Conservation (phyloP, 352 stramenopile genomes). For the Globisporangium middletonii region DNA sequence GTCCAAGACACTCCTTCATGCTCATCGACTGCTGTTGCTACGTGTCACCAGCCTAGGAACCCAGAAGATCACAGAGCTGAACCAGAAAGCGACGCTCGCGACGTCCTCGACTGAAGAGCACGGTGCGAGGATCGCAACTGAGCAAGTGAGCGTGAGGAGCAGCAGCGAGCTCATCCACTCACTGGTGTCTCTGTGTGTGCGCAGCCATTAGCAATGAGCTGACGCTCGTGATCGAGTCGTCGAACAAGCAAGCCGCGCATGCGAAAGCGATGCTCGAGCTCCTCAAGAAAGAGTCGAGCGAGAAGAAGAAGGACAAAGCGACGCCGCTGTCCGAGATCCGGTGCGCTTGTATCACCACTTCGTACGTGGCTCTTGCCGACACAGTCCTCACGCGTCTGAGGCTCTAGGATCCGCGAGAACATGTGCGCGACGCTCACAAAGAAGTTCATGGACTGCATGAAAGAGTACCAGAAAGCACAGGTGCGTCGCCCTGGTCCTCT, state of each 20-base stretch:
- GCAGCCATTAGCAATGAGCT: conserved; percentile 89
- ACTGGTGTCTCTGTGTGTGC: background rate
- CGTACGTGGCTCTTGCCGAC: too few relatives aligned
- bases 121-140: conserved; percentile 15
- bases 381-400: background rate
- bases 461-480: conserved; percentile 94
- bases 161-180: background rate
- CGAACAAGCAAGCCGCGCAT: conserved; percentile 89
- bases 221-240: conserved; percentile 85
- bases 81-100: conserved; percentile 90
- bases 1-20: background rate
- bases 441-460: conserved; percentile 99
- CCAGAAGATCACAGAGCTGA: conserved; percentile 89
- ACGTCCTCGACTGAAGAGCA: conserved; percentile 92
- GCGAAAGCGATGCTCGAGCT: conserved; percentile 84
- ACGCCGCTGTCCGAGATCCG: conserved; percentile 65
- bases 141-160: background rate
- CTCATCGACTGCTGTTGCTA: background rate
- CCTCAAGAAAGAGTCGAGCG: conserved; percentile 94
- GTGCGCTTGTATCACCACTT: conserved; percentile 18
- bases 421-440: conserved; percentile 95
- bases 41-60: conserved; percentile 59
- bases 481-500: conserved; percentile 1
- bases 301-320: conserved; percentile 89
- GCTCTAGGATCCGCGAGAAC: conserved; percentile 92